Evolutionary conservation across 495 filamentous ascomycete genomes (phyloP), one percentile per base, ranked within the genome.

Genomic region (Podospora appendiculata): DNA sequence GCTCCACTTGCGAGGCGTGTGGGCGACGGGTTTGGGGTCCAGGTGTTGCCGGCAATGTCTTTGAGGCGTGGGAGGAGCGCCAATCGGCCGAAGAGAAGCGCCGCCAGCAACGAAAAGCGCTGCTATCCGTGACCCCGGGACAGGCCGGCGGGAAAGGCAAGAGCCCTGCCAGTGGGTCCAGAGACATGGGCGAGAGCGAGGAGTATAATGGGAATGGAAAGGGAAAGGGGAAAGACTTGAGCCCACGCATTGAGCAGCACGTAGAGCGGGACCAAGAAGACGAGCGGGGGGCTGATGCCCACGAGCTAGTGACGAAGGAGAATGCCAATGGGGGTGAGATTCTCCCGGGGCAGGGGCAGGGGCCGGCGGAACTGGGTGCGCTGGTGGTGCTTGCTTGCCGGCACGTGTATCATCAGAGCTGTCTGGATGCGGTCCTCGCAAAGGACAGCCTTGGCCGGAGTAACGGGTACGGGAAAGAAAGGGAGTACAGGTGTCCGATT

Each of bases 1-100:
- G 87, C 1, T 88, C 90, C 48, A 84, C 85, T 0, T 99, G 93
- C 58, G 93, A 96, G 63, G 81, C 82, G 8, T 99, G 93, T 51
- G 84, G 84, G 32, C 79, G 79, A 55, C 75, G 90, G 16, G 81
- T 90, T 2, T 99, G 93, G 93, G 93, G 93, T 0, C 89, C 89
- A 2, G 90, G 90, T 3, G 87, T 87, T 14, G 85, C 88, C 1
- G 81, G 84, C 3, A 74, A 82, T 45, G 78, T 92, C 16, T 96
- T 89, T 74, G 79, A 86, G 36, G 85, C 82, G 8, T 96, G 89
- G 90, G 82, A 89, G 64, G 74, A 75, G 50, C 77, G 72, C 47
- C 80, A 86, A 59, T 68, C 71, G 9, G 64, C 70, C n/a, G 73
- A 73, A 32, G 67, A 71, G 25, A 65, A 59, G 54, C 63, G 59